A percentile compares a stretch with the other conserved stretches of the same genome.
phyloP scores from a whole-genome alignment of 192 early-diverging fungal species.

The Neocallimastix lanati region DNA sequence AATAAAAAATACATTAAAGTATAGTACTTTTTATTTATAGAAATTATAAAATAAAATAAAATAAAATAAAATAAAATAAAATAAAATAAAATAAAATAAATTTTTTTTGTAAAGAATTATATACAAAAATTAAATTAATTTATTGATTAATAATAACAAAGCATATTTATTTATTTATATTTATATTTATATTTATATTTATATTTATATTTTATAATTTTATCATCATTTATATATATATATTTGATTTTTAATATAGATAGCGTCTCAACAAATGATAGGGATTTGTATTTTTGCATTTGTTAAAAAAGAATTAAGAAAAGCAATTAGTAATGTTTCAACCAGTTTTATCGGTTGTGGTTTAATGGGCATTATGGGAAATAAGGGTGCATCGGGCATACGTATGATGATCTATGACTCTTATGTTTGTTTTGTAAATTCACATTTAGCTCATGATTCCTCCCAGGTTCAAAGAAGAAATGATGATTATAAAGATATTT shows the following conservation, averaged over 20 bases:
- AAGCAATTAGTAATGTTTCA: neutral
- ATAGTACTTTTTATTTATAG: neutral
- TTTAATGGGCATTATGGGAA: neutral
- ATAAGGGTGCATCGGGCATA: neutral
- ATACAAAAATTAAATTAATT: too few relatives aligned
- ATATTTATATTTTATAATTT: too few relatives aligned
- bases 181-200: too few relatives aligned
- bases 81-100: too few relatives aligned
- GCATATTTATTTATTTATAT: too few relatives aligned
- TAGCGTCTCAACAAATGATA: neutral
- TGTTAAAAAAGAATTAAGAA: neutral
- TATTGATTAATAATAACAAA: too few relatives aligned
- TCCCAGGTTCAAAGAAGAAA: neutral
- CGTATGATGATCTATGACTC: neutral
- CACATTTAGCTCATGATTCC: neutral
- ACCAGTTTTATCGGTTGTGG: neutral
- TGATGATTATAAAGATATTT: neutral
- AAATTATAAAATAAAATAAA: too few relatives aligned
- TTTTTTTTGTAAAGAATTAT: too few relatives aligned
- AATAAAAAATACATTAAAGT: neutral
- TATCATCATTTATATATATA: too few relatives aligned
- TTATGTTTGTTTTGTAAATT: neutral
- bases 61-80: too few relatives aligned
- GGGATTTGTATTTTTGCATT: neutral
- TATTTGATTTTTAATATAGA: too few relatives aligned